Conservation (phyloP, 495 filamentous ascomycete species). For the Barbatosphaeria neglecta region DNA sequence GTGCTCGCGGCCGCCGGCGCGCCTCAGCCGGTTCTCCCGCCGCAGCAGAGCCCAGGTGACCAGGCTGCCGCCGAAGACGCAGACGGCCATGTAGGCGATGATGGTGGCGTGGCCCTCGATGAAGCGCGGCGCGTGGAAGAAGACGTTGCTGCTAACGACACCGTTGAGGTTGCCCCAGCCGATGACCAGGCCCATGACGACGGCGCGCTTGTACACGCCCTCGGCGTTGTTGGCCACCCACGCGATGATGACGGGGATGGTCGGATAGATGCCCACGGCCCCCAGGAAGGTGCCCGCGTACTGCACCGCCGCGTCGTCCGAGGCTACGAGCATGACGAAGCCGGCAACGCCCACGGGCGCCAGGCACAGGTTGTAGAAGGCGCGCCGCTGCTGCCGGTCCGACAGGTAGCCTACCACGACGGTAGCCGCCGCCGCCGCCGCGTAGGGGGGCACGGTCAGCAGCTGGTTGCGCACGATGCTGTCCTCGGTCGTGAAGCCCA, state of each 20-base stretch:
- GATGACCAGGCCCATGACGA: conserved; percentile 69
- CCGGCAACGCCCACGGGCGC: conserved; percentile 61
- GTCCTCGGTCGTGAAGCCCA: conserved; percentile 47
- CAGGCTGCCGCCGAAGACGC: conserved; percentile 35
- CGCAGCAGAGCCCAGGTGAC: conserved; percentile 36
- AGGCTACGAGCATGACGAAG: conserved; percentile 62
- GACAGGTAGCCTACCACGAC: conserved; percentile 61
- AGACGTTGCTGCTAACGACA: conserved; percentile 58
- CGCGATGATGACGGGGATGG: conserved; percentile 69
- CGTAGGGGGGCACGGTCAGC: conserved; percentile 72
- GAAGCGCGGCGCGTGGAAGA: conserved; percentile 23
- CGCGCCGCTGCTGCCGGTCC: conserved; percentile 61
- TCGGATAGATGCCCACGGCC: conserved; percentile 77
- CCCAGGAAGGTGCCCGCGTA: conserved; percentile 75
- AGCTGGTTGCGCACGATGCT: conserved; percentile 56
- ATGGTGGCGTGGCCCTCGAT: conserved; percentile 22
- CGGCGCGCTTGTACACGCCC: conserved; percentile 77
- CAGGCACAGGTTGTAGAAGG: conserved; percentile 62
- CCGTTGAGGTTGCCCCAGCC: conserved; percentile 87
- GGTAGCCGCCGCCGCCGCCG: conserved; percentile 58
- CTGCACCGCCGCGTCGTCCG: conserved; percentile 43
- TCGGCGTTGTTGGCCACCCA: conserved; percentile 86
- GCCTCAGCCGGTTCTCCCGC: conserved; percentile 48
- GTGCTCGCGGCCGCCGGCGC: conserved; percentile 50
- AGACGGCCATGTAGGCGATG: conserved; percentile 29